Base-by-base conservation (phyloP, 768 basidiomycete genomes). In the Amanita subjunquillea region DNA sequence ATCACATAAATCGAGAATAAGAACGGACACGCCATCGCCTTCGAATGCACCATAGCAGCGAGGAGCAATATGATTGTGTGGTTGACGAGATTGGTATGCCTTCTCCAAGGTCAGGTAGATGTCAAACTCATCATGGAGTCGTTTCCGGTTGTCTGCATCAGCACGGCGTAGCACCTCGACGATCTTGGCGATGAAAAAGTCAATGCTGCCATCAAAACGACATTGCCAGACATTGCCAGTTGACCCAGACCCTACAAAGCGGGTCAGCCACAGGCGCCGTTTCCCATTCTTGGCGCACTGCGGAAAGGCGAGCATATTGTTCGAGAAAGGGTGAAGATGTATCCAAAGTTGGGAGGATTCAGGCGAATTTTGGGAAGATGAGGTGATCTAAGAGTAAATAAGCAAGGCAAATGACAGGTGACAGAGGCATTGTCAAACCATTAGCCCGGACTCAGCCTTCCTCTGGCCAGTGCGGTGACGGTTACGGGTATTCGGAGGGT, bases 151-250 rank as follows among this genome's bases (percentile, higher is more conserved):
- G n/a, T n/a, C n/a, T n/a, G n/a, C n/a, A n/a, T n/a, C n/a, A 57
- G 52, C 58, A 59, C 6, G 55, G 55, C 53, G 40, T 55, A 58
- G 36, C 37, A 56, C 48, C 53, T 60, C 55, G 23, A 57, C 57
- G 43, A 57, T 42, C 56, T 59, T 59, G 51, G 40, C 45, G 52
- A 39, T 37, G 54, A 59, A 59, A 27, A 53, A 55, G 51, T 57
- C 46, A 37, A 42, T 39, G 38, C 56, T 38, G 42, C 23, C 48
- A 59, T 59, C 58, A 54, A 59, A 59, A 42, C 43, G 58, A 51
- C 58, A 57, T 59, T 57, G 25, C 58, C 58, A 59, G 51, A 55
- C 56, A 51, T 59, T 57, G 54, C 58, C 58, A 52, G 58, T 57
- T 36, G 58, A 59, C 37, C 58, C 58, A 6, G 50, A 59, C 45